phyloP scores from a whole-genome alignment of 495 filamentous ascomycete species.

The Podospora pseudoanserina region DNA sequence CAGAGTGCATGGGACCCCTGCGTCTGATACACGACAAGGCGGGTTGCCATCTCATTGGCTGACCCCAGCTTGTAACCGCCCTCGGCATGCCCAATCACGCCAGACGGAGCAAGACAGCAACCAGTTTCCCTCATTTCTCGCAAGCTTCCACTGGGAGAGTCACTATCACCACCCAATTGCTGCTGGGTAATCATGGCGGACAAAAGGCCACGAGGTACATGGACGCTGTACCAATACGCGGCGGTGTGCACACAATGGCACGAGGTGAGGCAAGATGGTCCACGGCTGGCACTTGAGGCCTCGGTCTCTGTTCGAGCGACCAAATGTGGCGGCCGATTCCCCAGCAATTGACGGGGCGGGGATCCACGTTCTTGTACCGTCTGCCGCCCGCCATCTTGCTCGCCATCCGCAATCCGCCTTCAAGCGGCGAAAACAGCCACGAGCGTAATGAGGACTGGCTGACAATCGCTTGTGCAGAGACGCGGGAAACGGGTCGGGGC shows the following conservation, averaged over 20 bases:
- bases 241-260: not conserved
- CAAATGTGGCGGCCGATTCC: conserved; percentile 1
- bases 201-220: not conserved
- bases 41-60: conserved; percentile 37
- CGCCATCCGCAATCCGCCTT: not conserved
- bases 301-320: not conserved
- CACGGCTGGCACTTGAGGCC: not conserved
- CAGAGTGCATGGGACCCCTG: conserved; percentile 17
- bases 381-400: not conserved
- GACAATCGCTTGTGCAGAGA: conserved; percentile 20
- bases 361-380: conserved; percentile 12
- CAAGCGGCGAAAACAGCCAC: not conserved
- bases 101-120: conserved; percentile 19
- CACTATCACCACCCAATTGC: conserved; percentile 1
- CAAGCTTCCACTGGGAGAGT: conserved; percentile 12
- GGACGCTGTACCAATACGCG: not conserved
- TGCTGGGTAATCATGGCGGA: not conserved
- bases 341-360: conserved; percentile 3
- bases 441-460: conserved; percentile 22
- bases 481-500: conserved; percentile 22
- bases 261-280: not conserved
- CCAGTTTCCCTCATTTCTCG: conserved; percentile 21
- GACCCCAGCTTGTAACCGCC: conserved; percentile 39
- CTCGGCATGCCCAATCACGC: conserved; percentile 42
- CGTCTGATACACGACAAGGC: conserved; percentile 21